These are phyloP conservation scores for Nemania sp. DNA, from an alignment of 2,329 filamentous ascomycete genomes.

Conservation along the genomic window DNA sequence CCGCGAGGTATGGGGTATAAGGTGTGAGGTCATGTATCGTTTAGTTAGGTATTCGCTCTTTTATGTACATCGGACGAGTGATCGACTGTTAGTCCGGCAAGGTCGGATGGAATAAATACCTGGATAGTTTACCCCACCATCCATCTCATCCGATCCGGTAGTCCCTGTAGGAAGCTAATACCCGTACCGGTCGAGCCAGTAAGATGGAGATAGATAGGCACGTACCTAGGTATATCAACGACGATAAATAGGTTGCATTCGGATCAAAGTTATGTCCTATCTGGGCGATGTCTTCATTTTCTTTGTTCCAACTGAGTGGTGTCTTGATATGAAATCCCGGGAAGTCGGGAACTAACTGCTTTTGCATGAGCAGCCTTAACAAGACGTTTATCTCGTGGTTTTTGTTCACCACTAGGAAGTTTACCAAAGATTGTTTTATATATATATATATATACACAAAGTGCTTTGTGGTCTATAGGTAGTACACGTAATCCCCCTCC, in stretches of 20 bases:
- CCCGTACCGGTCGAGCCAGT: not conserved
- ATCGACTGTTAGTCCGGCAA: not conserved
- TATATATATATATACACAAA: no score
- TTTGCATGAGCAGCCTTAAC: not conserved
- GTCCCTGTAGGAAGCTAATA: not conserved
- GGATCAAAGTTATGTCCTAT: not conserved
- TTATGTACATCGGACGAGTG: no score
- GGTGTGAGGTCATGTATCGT: no score
- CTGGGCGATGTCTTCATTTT: not conserved
- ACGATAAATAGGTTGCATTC: slow-evolving; percentile 25
- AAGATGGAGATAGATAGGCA: not conserved
- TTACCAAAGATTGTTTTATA: no score
- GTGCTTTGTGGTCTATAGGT: no score
- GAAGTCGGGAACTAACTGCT: not conserved
- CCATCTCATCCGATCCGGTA: not conserved
- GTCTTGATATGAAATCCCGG: slow-evolving; percentile 6
- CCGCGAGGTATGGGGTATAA: no score
- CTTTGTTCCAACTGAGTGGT: not conserved
- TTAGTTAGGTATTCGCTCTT: no score
- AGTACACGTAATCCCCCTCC: no score
- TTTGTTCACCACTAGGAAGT: no score
- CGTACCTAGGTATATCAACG: not conserved
- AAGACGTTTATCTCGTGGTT: not conserved
- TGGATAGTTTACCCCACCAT: slow-evolving; percentile 24
- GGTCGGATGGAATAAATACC: not conserved